phyloP scores from a whole-genome alignment of 129 eudicot genomes.

The Silybum marianum region DNA sequence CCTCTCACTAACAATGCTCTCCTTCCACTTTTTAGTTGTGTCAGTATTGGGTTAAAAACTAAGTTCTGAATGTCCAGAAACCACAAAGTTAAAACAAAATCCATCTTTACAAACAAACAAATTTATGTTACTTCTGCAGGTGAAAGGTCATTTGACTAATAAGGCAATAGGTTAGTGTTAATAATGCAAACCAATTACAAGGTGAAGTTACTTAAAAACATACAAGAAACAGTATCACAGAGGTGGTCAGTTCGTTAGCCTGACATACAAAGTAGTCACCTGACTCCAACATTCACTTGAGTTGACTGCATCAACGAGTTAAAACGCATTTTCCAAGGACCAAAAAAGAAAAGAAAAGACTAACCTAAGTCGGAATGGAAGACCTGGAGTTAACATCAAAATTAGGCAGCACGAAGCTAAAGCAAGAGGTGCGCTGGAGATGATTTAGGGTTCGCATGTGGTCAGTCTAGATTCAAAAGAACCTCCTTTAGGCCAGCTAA shows the following conservation, averaged over 20 bases:
- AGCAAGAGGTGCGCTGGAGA: neutral
- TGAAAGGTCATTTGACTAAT: neutral
- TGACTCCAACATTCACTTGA: neutral
- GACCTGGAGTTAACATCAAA: neutral
- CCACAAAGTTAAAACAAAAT: neutral
- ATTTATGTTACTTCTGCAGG: neutral
- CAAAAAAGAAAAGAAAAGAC: neutral
- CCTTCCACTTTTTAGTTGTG: neutral
- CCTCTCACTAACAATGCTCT: neutral
- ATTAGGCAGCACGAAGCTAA: neutral
- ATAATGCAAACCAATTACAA: slow-evolving; percentile 1
- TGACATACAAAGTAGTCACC: neutral
- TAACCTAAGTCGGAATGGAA: neutral
- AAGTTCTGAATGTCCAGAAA: neutral
- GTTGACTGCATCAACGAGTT: neutral
- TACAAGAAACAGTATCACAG: neutral
- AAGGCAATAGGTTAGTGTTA: neutral
- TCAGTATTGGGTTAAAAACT: neutral
- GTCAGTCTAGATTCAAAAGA: neutral
- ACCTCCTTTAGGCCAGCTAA: neutral
- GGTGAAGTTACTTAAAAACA: neutral
- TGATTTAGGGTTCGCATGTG: neutral
- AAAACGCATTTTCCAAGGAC: neutral
- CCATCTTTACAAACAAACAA: neutral
- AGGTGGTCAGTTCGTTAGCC: neutral